phyloP scores from a whole-genome alignment of 768 basidiomycete genomes.

The Trichaptum fuscoviolaceum region DNA sequence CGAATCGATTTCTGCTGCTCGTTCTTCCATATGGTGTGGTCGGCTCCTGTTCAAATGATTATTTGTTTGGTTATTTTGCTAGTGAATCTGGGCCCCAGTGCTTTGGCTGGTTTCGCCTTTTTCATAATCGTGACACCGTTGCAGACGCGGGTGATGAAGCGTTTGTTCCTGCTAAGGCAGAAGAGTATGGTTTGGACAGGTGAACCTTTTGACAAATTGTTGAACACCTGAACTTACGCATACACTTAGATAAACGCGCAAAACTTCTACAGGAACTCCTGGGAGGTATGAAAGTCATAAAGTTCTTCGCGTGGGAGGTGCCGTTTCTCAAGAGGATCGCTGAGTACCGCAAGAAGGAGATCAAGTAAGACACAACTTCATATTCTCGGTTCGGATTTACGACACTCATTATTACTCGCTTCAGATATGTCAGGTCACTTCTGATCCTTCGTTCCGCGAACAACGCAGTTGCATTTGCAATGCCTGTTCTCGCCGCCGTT shows the following conservation, averaged over 20 bases:
- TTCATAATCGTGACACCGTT: constrained; percentile 69
- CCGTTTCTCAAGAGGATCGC: constrained; percentile 75
- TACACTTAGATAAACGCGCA: constrained; percentile 64
- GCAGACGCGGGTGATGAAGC: constrained; percentile 70
- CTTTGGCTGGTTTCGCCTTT: constrained; percentile 51
- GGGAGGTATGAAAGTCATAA: constrained; percentile 87
- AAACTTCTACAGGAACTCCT: constrained; percentile 87
- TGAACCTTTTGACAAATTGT: background rate
- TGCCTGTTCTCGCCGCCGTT: constrained; percentile 78
- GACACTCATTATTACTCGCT: constrained; percentile 6
- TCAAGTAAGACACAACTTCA: constrained; percentile 44
- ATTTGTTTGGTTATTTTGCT: constrained; percentile 75
- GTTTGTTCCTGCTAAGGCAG: constrained; percentile 58
- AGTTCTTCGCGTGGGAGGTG: constrained; percentile 84
- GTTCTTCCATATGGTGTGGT: constrained; percentile 79
- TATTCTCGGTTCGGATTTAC: constrained; percentile 5
- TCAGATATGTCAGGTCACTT: constrained; percentile 60
- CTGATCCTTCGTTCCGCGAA: constrained; percentile 61
- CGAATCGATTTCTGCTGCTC: constrained; percentile 84
- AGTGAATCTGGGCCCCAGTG: constrained; percentile 60
- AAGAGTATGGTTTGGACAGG: constrained; percentile 79
- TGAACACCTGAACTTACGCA: background rate
- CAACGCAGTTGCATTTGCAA: constrained; percentile 62
- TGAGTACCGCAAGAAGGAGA: constrained; percentile 66
- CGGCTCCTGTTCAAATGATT: constrained; percentile 68